phyloP scores from a whole-genome alignment of 2,329 filamentous ascomycete species.

The Phoma sp. region DNA sequence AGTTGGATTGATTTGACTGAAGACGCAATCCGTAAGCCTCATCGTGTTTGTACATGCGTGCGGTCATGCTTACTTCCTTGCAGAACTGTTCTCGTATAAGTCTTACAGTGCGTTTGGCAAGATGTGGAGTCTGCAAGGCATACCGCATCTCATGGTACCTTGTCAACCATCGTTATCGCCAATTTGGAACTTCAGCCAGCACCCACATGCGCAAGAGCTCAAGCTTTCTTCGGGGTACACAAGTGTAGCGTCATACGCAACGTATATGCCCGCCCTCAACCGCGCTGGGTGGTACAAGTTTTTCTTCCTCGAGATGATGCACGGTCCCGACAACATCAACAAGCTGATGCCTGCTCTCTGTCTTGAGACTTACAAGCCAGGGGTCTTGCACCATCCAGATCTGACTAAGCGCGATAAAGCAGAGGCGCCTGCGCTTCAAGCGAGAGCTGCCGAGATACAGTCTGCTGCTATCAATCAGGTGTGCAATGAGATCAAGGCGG shows the following conservation, averaged over 20 bases:
- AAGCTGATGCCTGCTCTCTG: conserved; percentile 37
- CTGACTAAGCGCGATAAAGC: conserved; percentile 37
- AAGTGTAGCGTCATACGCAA: conserved; percentile 18
- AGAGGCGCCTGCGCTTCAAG: conserved; percentile 30
- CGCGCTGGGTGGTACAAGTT: conserved; percentile 47
- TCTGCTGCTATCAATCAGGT: conserved; percentile 35
- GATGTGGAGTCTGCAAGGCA: conserved; percentile 42
- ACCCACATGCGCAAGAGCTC: conserved; percentile 32
- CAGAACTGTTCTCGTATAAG: conserved; percentile 39
- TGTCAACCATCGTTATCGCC: conserved; percentile 34
- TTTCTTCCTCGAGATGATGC: conserved; percentile 41
- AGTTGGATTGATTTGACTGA: conserved; percentile 40
- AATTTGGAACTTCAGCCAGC: conserved; percentile 38
- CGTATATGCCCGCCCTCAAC: conserved; percentile 45
- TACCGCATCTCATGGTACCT: conserved; percentile 46
- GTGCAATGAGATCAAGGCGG: conserved; percentile 36
- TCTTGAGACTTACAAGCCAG: conserved; percentile 41
- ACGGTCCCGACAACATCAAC: conserved; percentile 36
- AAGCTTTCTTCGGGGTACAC: conserved; percentile 23
- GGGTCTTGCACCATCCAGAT: conserved; percentile 41
- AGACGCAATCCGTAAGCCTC: conserved; percentile 32
- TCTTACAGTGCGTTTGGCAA: conserved; percentile 39
- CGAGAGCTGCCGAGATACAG: conserved; percentile 33
- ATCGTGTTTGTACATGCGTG: background rate
- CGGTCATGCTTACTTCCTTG: conserved; percentile 3